Base-by-base conservation (phyloP, 805 yeast species). In the Saccharomyces mikatae region DNA sequence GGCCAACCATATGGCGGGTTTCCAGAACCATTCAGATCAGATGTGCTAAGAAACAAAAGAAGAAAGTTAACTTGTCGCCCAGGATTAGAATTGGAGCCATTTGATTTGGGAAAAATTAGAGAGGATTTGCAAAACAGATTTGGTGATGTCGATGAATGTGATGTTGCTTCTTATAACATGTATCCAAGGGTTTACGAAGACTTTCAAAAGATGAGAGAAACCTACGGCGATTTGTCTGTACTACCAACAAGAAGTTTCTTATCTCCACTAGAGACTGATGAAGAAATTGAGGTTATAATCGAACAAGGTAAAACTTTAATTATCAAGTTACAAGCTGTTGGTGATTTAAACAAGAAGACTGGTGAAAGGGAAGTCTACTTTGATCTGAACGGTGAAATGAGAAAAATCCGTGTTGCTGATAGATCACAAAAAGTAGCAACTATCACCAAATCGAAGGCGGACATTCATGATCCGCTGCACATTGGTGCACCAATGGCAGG, bases 401-500 rank as follows among this genome's bases (percentile, higher is more conserved):
- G 99, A 77, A 90, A 91, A 65, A 96, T 92, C 59, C 80, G 95
- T 29, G 86, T 92, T 58, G 89, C 86, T 60, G 98, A 91, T 76
- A 87, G 85, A 74, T 80, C 81, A 47, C 87, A 90, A 52, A 84
- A 91, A 50, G 83, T 90, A 55, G 96, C 89, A 72, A 80, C 87
- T 49, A 79, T 87, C 57, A 76, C 90, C 32, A 84, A 96, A 71
- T 86, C 89, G 60, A 92, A 91, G 79, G 97, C 97, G 53, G 88
- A 86, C 62, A 78, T 87, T 17, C 83, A 80, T 69, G 86, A 87
- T 71, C 89, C 94, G 54, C 86, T 86, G 67, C 96, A 92, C 61
- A 84, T 92, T 59, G 97, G 97, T 61, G 95, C 98, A 3, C 98
- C 98, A 73, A 91, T 91, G 97, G 92, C 97, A 48, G 98, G 98